Base-by-base conservation (phyloP, 805 yeast species). In the Dipodascopsis tothii region DNA sequence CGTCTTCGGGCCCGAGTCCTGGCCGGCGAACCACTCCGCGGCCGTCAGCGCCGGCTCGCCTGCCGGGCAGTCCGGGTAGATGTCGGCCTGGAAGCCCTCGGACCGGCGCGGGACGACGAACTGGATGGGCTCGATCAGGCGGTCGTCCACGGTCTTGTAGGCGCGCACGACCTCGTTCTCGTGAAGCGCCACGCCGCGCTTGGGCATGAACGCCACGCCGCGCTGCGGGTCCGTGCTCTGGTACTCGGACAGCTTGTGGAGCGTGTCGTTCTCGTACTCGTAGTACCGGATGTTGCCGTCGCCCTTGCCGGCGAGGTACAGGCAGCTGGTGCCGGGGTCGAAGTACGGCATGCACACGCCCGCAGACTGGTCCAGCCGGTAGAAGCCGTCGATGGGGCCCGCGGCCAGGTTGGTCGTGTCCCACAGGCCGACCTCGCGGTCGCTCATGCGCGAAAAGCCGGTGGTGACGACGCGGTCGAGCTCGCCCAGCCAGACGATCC, bases 341-440 rank as follows among this genome's bases (percentile, higher is more conserved):
- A 68, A 92, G 57, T 83, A 76, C 22, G 98, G 98, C 75, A 92
- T 83, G 63, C 88, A 69, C 34, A 92, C 84, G 56, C 99, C 98
- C 2, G 96, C 83, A 3, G 94, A 81, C 20, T 94, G 76, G 61
- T 94, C 98, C 39, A 92, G 74, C 33, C 80, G 77, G 58, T 81
- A 73, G 62, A 88, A 86, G 0, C 95, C 96, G 41, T 87, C 95
- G 52, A 92, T 75, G 36, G 95, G 87, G 27, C 97, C 97, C 39
- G 72, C 72, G 7, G 68, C 78, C 43, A 92, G 68, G 56, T 82
- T 75, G 27, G 73, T 70, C 18, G 87, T 72, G 57, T 92, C 87
- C 98, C 98, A 92, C 45, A 92, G 71, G 56, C 92, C 98, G 48
- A 90, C 70, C 67, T 92, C 97, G 62, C 99, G 85, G 60, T 92